These are phyloP conservation scores for Cucurbita maxima DNA, from an alignment of 306 rosid species.

Conservation along the genomic window DNA sequence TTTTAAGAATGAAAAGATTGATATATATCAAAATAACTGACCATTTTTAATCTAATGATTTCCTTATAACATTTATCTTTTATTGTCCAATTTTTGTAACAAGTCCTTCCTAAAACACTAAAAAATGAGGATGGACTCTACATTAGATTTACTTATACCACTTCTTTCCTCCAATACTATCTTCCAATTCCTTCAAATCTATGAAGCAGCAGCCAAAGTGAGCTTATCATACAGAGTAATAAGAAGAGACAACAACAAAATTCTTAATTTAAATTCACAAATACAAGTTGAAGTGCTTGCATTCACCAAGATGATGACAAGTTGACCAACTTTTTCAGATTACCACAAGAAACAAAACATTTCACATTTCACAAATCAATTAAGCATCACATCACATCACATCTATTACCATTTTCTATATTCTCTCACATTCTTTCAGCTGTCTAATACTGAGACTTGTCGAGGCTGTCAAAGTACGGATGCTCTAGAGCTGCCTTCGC, in stretches of 20 bases:
- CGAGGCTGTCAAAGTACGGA: slow-evolving; percentile 84
- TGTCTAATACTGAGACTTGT: slow-evolving; percentile 54
- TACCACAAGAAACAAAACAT: background rate
- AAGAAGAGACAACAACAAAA: background rate
- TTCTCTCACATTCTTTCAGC: background rate
- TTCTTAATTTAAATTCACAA: background rate
- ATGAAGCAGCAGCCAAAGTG: background rate
- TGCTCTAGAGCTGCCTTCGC: slow-evolving; percentile 96
- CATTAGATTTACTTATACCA: too few relatives aligned
- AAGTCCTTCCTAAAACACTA: too few relatives aligned
- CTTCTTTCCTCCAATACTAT: background rate
- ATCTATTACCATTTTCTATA: background rate
- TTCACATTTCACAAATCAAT: background rate
- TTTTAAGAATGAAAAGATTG: too few relatives aligned
- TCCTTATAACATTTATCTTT: too few relatives aligned
- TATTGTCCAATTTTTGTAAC: too few relatives aligned
- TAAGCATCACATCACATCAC: background rate
- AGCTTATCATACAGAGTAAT: background rate
- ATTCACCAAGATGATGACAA: slow-evolving; percentile 7
- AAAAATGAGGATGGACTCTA: too few relatives aligned
- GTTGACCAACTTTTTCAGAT: background rate
- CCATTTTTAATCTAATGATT: too few relatives aligned
- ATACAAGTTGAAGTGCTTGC: background rate
- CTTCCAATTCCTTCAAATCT: background rate
- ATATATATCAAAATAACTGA: too few relatives aligned